phyloP scores from a whole-genome alignment of 306 rosid species.

The Vigna radiata region DNA sequence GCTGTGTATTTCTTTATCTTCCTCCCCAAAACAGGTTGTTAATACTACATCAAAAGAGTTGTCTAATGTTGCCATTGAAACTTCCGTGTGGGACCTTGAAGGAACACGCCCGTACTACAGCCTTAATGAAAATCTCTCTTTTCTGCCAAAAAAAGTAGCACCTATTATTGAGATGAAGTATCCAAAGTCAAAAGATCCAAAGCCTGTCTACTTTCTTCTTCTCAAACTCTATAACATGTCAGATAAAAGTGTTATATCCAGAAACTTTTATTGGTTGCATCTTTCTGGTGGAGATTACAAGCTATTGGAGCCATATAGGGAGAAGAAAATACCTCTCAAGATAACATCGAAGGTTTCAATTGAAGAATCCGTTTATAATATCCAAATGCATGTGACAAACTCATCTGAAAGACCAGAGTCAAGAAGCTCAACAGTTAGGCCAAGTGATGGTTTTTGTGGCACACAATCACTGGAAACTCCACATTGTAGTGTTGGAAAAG shows the following conservation, averaged over 20 bases:
- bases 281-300: slow-evolving; percentile 84
- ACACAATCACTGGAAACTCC: slow-evolving; percentile 35
- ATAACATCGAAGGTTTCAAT: slow-evolving; percentile 62
- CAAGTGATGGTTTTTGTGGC: slow-evolving; percentile 49
- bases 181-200: slow-evolving; percentile 74
- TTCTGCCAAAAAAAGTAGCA: slow-evolving; percentile 69
- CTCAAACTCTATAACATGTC: slow-evolving; percentile 79
- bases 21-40: slow-evolving; percentile 68
- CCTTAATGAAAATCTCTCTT: slow-evolving; percentile 61
- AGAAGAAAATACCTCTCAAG: slow-evolving; percentile 74
- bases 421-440: slow-evolving; percentile 43
- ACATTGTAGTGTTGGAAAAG: slow-evolving; percentile 43
- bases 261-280: slow-evolving; percentile 95
- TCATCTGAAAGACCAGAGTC: slow-evolving; percentile 57
- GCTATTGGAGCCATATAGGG: slow-evolving; percentile 74
- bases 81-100: slow-evolving; percentile 91
- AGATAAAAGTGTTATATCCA: slow-evolving; percentile 65
- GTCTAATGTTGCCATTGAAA: slow-evolving; percentile 77
- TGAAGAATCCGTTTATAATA: slow-evolving; percentile 66
- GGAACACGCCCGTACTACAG: slow-evolving; percentile 77
- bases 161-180: slow-evolving; percentile 78
- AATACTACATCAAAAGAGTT: slow-evolving; percentile 79
- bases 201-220: slow-evolving; percentile 89
- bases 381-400: slow-evolving; percentile 75
- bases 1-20: slow-evolving; percentile 47